Base-by-base conservation (phyloP, 2,329 filamentous ascomycete species). In the Chaetomium sp. region DNA sequence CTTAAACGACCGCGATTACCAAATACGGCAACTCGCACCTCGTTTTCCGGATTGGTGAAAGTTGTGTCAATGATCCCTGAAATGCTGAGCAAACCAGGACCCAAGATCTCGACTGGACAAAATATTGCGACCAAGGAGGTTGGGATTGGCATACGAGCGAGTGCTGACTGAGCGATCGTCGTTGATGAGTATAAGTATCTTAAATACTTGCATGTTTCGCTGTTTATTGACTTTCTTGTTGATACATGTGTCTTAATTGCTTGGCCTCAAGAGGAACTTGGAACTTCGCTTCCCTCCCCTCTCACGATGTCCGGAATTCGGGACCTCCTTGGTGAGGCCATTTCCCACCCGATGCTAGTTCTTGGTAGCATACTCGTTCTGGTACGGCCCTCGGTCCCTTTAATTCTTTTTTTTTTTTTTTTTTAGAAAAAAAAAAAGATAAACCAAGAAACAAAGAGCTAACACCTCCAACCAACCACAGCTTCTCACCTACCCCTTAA, bases 401-500 rank as follows among this genome's bases (percentile, higher is more conserved):
- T 5, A 32, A 19, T 5, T 6, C 2, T 1, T 32, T 5, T 11
- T 6, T 11, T 3, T 45, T 32, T 27, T 27, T 27, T 27, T 27
- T 27, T 27, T 27, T 27, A 27, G 19, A 27, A 27, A 27, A 27
- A 27, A 27, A 34, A 19, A 42, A 6, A 9, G 32, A 32, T 14
- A 47, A 42, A 11, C 9, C 9, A 7, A 11, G 5, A 1, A 7
- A 11, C 1, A 1, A 42, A 11, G 6, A 42, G 36, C 44, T 35
- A 36, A 47, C 44, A 14, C 44, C 6, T 2, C 12, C 14, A 6
- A 1, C 27, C 43, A n/a, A 27, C 19, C 43, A n/a, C 44, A 47
- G 44, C 44, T 49, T 11, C 14, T 55, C 35, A 37, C 57, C n/a
- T 54, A 36, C 49, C 47, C 36, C 19, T 3, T 64, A 35, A n/a